Evolutionary conservation across 805 yeast species (phyloP), one percentile per base, ranked within the genome.

Genomic region (Candida khao-thaluensis): DNA sequence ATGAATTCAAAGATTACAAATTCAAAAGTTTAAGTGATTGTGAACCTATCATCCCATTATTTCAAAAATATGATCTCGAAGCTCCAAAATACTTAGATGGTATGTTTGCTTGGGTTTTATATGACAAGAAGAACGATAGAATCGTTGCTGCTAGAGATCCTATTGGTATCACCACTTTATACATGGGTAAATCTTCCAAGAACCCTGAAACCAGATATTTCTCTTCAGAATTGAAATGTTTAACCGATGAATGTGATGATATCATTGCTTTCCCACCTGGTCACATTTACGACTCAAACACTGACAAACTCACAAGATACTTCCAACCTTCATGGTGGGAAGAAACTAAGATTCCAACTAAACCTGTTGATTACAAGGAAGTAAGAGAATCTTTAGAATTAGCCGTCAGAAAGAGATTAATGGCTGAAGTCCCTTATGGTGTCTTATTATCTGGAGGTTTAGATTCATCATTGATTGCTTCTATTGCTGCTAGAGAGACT

Each of bases 391-490:
- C 86, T 35, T 77, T 93, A 61, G 99, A 93, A 67, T 71, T 84
- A 69, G 89, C 99, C 35, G 99, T 93, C 40, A 85, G 99, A 76
- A 93, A 93, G 85, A 85, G 99, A 77, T 78, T 93, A 57, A 93
- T 93, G 99, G 93, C 98, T 41, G 99, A 93, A 74, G 99, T 93
- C 46, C 98, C 99, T 41, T 93, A 87, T 66, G 99, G 99, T 72
- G 99, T 93, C 33, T 73, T 93, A 53, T 74, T 93, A 52, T 88
- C 96, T 16, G 99, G 99, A 62, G 99, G 99, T 51, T 78, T 93
- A 58, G 99, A 93, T 65, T 89, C 97, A 33, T 88, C 96, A 16
- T 75, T 93, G 66, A 93, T 93, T 62, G 99, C 99, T 14, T 66
- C 99, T 31, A 93, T 93, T 59, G 99, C 98, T 38, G 93, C 98